These are phyloP conservation scores for Typha latifolia DNA, from an alignment of 176 grass and related monocot species.

Conservation along the genomic window DNA sequence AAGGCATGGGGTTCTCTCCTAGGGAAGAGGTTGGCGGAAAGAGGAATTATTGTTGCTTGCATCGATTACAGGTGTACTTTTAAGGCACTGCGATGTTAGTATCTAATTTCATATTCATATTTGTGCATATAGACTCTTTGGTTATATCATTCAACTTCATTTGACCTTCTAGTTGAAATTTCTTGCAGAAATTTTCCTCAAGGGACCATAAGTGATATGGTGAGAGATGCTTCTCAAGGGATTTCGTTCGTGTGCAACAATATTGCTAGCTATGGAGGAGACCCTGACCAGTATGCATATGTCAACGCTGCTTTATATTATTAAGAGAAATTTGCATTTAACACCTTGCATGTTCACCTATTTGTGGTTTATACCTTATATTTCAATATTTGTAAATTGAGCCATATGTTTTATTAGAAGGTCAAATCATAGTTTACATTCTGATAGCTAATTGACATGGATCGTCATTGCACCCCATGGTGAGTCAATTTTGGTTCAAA, in stretches of 20 bases:
- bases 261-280: slow-evolving; percentile 70
- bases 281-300: slow-evolving; percentile 67
- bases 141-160: neutral
- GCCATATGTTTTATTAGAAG: too few relatives aligned
- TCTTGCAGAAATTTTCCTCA: slow-evolving; percentile 89
- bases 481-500: too few relatives aligned
- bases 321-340: too few relatives aligned
- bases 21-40: slow-evolving; percentile 78
- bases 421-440: too few relatives aligned
- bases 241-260: slow-evolving; percentile 95
- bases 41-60: slow-evolving; percentile 97
- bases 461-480: too few relatives aligned
- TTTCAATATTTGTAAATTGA: too few relatives aligned
- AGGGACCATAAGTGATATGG: slow-evolving; percentile 93
- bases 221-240: slow-evolving; percentile 87
- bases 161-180: neutral
- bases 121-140: neutral
- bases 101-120: neutral
- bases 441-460: too few relatives aligned
- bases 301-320: neutral
- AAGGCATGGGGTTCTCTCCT: slow-evolving; percentile 97
- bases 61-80: slow-evolving; percentile 85
- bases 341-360: too few relatives aligned
- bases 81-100: neutral
- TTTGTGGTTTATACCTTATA: too few relatives aligned